A percentile compares a stretch with the other conserved stretches of the same genome.
Conservation (phyloP, 2,329 filamentous ascomycete genomes). For the Cercospora beticola region DNA sequence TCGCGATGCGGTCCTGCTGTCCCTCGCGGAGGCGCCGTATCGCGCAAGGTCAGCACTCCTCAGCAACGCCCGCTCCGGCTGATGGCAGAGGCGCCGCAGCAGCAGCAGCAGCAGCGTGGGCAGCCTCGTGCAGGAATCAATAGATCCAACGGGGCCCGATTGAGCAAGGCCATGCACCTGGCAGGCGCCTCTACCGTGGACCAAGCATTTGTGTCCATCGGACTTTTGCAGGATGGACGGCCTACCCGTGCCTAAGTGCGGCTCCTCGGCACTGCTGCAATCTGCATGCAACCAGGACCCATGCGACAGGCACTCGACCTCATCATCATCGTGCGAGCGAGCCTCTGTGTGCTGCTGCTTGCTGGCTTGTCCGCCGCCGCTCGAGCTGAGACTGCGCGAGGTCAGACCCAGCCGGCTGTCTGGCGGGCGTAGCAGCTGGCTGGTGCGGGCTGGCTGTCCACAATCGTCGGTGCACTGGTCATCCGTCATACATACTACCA, state of each 20-base stretch:
- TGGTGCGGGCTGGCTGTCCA: conserved; percentile 6
- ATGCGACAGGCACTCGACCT: conserved; percentile 16
- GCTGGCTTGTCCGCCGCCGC: neutral
- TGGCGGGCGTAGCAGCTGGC: neutral
- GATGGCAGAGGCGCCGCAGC: neutral
- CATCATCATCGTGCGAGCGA: conserved; percentile 13
- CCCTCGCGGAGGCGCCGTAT: neutral
- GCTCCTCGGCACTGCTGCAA: conserved; percentile 21
- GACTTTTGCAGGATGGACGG: conserved; percentile 19
- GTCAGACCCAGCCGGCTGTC: conserved; percentile 9
- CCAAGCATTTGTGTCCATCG: conserved; percentile 18
- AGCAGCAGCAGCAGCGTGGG: neutral
- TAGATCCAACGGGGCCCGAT: neutral
- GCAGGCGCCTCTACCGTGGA: neutral
- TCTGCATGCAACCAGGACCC: conserved; percentile 4
- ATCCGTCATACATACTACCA: neutral
- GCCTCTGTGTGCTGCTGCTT: neutral
- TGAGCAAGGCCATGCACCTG: conserved; percentile 2
- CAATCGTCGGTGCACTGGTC: neutral
- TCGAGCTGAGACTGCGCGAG: conserved; percentile 17
- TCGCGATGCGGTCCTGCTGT: neutral
- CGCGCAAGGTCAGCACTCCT: neutral
- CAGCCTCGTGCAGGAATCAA: neutral
- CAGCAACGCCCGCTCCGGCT: neutral
- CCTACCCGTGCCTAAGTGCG: conserved; percentile 14